Conservation (phyloP, 108 stramenopile genomes). For the Discostella stelligeroides region DNA sequence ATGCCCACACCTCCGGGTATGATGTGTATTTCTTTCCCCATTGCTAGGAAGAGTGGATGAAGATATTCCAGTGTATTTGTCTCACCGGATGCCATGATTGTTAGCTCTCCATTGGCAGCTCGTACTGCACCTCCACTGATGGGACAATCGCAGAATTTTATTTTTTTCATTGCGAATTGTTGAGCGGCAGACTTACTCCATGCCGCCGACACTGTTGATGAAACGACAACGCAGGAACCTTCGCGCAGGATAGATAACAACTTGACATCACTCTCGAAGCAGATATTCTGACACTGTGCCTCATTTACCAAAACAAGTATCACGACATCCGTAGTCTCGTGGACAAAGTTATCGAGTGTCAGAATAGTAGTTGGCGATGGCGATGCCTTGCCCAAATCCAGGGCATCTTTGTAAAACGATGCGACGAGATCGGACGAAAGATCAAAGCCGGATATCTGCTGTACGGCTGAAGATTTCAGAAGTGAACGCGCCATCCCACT, state of each 20-base stretch:
- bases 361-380: neutral
- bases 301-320: constrained; percentile 74
- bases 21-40: constrained; percentile 66
- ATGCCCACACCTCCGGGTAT: constrained; percentile 72
- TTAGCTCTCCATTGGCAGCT: constrained; percentile 65
- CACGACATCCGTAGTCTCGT: constrained; percentile 51
- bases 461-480: constrained; percentile 44
- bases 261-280: constrained; percentile 48
- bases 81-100: constrained; percentile 69
- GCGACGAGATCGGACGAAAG: constrained; percentile 35
- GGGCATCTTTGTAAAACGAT: constrained; percentile 55
- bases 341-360: constrained; percentile 27
- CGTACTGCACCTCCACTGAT: constrained; percentile 75
- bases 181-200: constrained; percentile 53
- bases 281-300: constrained; percentile 62
- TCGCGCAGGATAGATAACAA: constrained; percentile 39
- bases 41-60: constrained; percentile 54
- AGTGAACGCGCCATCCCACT: constrained; percentile 80
- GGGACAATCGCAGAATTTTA: constrained; percentile 71
- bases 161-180: constrained; percentile 37
- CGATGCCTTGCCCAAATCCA: constrained; percentile 41
- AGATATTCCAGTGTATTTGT: constrained; percentile 19
- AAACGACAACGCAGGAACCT: constrained; percentile 63
- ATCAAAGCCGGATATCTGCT: constrained; percentile 56
- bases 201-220: constrained; percentile 69